Evolutionary conservation across 192 early-diverging fungal genomes (phyloP), one percentile per base, ranked within the genome.

Genomic region (Cladochytrium replicatum): DNA sequence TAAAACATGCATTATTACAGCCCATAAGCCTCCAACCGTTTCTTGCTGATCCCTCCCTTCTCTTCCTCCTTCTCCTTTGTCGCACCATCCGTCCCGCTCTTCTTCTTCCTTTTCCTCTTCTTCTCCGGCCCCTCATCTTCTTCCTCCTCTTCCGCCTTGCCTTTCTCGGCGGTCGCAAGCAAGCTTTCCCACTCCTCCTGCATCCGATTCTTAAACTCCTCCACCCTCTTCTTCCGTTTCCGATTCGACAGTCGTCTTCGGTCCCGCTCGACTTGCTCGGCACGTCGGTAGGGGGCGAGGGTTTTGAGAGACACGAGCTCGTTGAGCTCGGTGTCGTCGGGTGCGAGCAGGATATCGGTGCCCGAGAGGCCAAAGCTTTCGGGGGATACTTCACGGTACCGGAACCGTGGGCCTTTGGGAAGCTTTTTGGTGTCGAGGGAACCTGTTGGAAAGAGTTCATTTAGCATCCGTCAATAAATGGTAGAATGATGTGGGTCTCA

Each of bases 351-450:
- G 34, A 99, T 91, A 39, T 99, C 95, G 11, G 76, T 81, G 2
- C 87, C 66, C 0, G 77, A 72, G 32, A 99, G 61, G 19, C 90
- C 90, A 54, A 75, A 96, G 46, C 68, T 65, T 6, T 84, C 80
- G 0, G 82, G 46, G 50, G 82, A 76, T 8, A 88, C 86, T 64
- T 89, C 76, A n/a, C 74, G 65, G 72, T 99, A 99, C 55, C 87
- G 89, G 71, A 96, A 99, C 45, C 91, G 74, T 3, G 87, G n/a
- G n/a, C n/a, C n/a, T n/a, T 89, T 2, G 88, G 82, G 23, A 88
- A 34, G 52, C 89, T 49, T 86, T 73, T 63, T 63, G 41, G 61
- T 39, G n/a, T 25, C 6, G 42, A 29, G 5, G 39, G 6, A 6
- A 52, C 26, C 45, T n/a, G 41, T n/a, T 21, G 31, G 7, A 11